These are phyloP conservation scores for Phaffia rhodozyma DNA, from an alignment of 1,284 basidiomycete genomes.

Conservation along the genomic window DNA sequence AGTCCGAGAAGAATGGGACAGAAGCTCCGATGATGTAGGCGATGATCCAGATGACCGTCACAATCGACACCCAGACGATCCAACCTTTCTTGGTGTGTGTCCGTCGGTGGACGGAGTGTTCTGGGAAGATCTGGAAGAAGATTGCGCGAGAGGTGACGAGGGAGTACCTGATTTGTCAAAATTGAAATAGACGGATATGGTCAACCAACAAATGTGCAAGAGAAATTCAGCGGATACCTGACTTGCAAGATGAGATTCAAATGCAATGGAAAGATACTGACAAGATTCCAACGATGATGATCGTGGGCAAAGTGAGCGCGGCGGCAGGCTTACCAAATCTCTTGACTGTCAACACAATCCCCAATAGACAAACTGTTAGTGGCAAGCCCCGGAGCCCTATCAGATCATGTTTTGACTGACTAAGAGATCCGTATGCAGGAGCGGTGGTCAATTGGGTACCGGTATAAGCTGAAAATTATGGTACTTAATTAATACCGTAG, in stretches of 20 bases:
- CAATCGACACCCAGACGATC: conserved; percentile 47
- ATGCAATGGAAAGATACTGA: conserved; percentile 28
- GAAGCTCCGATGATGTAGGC: conserved; percentile 47
- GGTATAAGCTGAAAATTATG: conserved; percentile 19
- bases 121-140: conserved; percentile 35
- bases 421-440: conserved; percentile 42
- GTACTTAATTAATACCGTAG: too few species aligned
- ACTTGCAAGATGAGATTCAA: not conserved
- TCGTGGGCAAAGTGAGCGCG: conserved; percentile 43
- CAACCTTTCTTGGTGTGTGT: conserved; percentile 49
- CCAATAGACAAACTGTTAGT: too few species aligned
- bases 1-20: conserved; percentile 39
- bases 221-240: not conserved
- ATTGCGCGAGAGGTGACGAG: conserved; percentile 33
- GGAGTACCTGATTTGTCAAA: conserved; percentile 23
- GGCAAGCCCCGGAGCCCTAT: too few species aligned
- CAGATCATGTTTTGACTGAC: too few species aligned
- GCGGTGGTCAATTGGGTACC: conserved; percentile 44
- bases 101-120: conserved; percentile 42
- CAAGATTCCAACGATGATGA: conserved; percentile 42
- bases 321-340: conserved; percentile 25
- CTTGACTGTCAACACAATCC: not conserved
- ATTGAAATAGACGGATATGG: not conserved
- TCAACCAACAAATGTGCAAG: not conserved
- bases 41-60: conserved; percentile 45